Evolutionary conservation across 805 yeast genomes (phyloP).

Genomic region (Ogataea trehalophila): DNA sequence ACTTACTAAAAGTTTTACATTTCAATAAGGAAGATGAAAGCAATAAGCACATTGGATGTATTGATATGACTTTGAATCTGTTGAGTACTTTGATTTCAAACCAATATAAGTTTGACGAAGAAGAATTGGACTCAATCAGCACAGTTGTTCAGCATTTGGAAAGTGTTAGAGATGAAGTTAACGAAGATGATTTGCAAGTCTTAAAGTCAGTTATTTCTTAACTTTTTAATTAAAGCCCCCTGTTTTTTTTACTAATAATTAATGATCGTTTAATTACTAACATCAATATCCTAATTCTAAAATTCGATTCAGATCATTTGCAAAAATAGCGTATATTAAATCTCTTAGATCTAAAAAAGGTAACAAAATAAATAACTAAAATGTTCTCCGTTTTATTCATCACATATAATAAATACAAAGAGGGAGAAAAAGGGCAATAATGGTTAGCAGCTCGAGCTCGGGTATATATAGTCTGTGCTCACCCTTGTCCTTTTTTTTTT

Average conservation of each 20-base stretch:
- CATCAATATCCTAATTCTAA: neutral
- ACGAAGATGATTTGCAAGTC: conserved; percentile 48
- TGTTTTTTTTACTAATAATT: neutral
- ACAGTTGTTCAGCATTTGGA: conserved; percentile 36
- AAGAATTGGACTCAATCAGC: conserved; percentile 36
- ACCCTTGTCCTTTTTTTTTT: neutral
- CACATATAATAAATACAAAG: too few relatives aligned
- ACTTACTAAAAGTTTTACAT: conserved; percentile 25
- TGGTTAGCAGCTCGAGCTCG: neutral
- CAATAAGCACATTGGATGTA: conserved; percentile 42
- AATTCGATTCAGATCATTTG: conserved; percentile 27
- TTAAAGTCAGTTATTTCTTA: conserved; percentile 40
- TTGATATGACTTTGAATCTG: conserved; percentile 54
- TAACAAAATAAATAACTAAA: too few relatives aligned
- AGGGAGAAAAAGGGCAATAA: too few relatives aligned
- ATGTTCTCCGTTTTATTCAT: too few relatives aligned
- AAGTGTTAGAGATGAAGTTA: conserved; percentile 42
- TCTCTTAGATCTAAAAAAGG: conserved; percentile 10
- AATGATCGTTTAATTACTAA: neutral
- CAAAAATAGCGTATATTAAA: conserved; percentile 33
- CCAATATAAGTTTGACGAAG: conserved; percentile 40
- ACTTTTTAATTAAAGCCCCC: neutral
- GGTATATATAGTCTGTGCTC: neutral
- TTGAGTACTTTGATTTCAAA: conserved; percentile 41
- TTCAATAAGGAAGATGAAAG: conserved; percentile 29